Evolutionary conservation across 2,329 filamentous ascomycete species (phyloP).

Genomic region (Colletotrichum sansevieriae): DNA sequence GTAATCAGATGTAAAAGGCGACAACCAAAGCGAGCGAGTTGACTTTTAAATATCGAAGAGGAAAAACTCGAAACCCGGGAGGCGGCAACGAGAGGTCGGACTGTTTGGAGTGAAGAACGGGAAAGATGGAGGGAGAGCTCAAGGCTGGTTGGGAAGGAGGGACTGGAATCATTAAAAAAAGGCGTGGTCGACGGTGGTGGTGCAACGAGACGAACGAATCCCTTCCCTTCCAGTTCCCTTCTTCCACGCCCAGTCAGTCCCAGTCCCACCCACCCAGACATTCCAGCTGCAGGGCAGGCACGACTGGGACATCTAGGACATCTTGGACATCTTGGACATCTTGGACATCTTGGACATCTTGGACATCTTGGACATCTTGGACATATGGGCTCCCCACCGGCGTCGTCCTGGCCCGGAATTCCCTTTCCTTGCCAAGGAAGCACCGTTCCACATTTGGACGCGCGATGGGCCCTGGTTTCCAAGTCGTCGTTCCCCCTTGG

Average conservation of each 20-base stretch:
- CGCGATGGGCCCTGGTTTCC: background rate
- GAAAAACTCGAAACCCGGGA: constrained; percentile 35
- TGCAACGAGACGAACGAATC: constrained; percentile 20
- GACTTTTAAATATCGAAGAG: constrained; percentile 32
- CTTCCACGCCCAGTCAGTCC: background rate
- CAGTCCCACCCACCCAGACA: background rate
- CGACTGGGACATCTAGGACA: background rate
- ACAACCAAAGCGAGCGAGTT: constrained; percentile 43
- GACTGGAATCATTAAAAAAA: constrained; percentile 39
- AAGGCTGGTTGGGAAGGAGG: constrained; percentile 32
- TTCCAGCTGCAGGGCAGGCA: background rate
- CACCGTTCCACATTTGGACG: constrained; percentile 9
- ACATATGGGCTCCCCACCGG: constrained; percentile 6
- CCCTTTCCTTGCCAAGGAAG: constrained; percentile 38
- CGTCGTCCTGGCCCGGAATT: constrained; percentile 27
- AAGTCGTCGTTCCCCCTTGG: background rate
- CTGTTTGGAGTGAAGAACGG: constrained; percentile 25
- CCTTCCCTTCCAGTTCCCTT: constrained; percentile 1
- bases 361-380: background rate
- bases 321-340: no score
- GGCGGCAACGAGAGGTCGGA: constrained; percentile 35
- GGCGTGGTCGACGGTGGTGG: constrained; percentile 37
- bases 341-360: background rate
- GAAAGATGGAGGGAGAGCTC: constrained; percentile 14
- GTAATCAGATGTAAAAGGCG: constrained; percentile 27